A percentile compares a stretch with the other conserved stretches of the same genome.
Evolutionary conservation across 2,329 filamentous ascomycete genomes (phyloP).

Genomic region (Alternaria panax): DNA sequence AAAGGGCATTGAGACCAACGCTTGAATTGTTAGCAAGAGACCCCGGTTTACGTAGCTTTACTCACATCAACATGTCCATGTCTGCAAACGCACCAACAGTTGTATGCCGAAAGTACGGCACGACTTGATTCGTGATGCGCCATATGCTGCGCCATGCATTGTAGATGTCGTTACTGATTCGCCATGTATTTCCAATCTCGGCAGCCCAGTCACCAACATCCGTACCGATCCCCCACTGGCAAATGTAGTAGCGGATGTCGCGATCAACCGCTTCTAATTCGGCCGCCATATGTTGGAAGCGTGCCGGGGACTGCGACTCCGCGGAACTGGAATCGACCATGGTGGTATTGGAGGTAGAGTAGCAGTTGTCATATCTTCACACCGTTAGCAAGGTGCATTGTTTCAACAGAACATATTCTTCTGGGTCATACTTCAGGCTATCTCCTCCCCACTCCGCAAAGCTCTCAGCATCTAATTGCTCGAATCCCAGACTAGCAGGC

Average conservation of each 20-base stretch:
- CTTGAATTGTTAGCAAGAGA: slow-evolving; percentile 14
- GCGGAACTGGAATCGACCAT: slow-evolving; percentile 47
- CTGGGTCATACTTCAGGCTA: slow-evolving; percentile 57
- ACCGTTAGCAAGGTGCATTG: slow-evolving; percentile 49
- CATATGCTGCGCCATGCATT: slow-evolving; percentile 46
- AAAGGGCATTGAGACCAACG: slow-evolving; percentile 50
- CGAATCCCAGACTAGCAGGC: slow-evolving; percentile 59
- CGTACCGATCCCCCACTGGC: slow-evolving; percentile 51
- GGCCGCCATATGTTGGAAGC: slow-evolving; percentile 41
- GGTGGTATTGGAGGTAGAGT: slow-evolving; percentile 38
- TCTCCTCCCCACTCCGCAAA: slow-evolving; percentile 57
- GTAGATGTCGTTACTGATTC: slow-evolving; percentile 48
- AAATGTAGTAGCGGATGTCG: slow-evolving; percentile 47
- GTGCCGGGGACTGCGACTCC: slow-evolving; percentile 37
- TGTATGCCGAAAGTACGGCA: slow-evolving; percentile 41
- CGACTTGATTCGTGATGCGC: slow-evolving; percentile 45
- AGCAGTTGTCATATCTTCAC: slow-evolving; percentile 47
- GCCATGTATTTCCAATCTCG: slow-evolving; percentile 47
- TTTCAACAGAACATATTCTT: not conserved
- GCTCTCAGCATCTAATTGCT: slow-evolving; percentile 64
- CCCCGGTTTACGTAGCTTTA: not conserved
- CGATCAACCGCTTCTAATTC: slow-evolving; percentile 38
- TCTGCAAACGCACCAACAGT: slow-evolving; percentile 42
- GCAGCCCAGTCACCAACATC: slow-evolving; percentile 47
- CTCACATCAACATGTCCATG: slow-evolving; percentile 55